Evolutionary conservation across 768 basidiomycete species (phyloP).

Genomic region (Lactifluus rugatus): DNA sequence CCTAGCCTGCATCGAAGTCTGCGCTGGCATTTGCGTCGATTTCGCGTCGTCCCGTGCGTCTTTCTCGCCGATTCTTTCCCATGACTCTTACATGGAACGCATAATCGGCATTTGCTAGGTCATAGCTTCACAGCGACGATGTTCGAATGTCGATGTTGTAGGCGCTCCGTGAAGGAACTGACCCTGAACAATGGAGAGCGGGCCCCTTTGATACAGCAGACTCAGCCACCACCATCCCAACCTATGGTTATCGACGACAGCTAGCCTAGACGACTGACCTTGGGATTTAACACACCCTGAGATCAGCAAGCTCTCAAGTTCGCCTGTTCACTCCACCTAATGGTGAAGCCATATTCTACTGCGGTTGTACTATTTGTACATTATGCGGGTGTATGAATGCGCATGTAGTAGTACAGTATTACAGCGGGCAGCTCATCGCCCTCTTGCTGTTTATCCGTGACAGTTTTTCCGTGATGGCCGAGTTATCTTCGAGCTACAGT

Average conservation of each 20-base stretch:
- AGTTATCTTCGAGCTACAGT: too few relatives aligned
- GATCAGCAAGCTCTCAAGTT: not conserved
- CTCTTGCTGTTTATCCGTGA: too few relatives aligned
- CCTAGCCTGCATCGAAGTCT: conserved; percentile 11
- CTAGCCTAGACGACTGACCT: not conserved
- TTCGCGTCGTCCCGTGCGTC: conserved; percentile 12
- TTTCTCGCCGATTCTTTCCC: not conserved
- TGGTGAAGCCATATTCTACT: not conserved
- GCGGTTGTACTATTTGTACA: not conserved
- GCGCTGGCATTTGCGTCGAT: conserved; percentile 12
- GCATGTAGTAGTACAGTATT: too few relatives aligned
- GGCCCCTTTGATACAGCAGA: conserved; percentile 11
- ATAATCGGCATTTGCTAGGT: not conserved
- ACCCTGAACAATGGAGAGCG: not conserved
- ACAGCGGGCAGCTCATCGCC: too few relatives aligned
- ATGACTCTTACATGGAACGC: not conserved
- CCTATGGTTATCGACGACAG: not conserved
- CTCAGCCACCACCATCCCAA: not conserved
- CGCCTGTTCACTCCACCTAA: not conserved
- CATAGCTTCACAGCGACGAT: conserved; percentile 7
- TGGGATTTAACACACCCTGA: not conserved
- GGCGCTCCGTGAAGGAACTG: not conserved
- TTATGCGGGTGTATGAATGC: not conserved
- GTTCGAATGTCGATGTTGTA: not conserved
- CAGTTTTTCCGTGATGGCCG: too few relatives aligned